phyloP scores from a whole-genome alignment of 331 rosid genomes.

The Rosa hybrid region DNA sequence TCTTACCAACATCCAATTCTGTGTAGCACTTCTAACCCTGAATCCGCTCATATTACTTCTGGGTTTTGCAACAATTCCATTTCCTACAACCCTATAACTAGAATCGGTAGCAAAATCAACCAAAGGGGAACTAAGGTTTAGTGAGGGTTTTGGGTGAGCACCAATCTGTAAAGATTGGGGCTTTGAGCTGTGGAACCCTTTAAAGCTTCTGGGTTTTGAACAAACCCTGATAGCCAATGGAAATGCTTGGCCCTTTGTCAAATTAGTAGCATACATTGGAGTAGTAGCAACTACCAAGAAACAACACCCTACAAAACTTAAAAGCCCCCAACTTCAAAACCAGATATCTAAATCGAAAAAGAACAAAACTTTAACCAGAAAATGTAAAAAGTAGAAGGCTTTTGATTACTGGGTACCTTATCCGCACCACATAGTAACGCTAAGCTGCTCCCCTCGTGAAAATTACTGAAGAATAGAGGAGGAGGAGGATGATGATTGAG shows the following conservation, averaged over 20 bases:
- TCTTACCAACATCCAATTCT: constrained; percentile 24
- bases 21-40: constrained; percentile 36
- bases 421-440: not conserved
- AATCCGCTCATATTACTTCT: constrained; percentile 21
- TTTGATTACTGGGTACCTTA: constrained; percentile 4
- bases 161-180: constrained; percentile 39
- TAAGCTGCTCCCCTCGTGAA: not conserved
- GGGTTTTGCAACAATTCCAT: constrained; percentile 23
- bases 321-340: not conserved
- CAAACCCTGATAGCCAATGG: constrained; percentile 57
- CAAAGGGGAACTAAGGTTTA: constrained; percentile 30
- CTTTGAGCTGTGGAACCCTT: constrained; percentile 36
- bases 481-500: not conserved
- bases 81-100: constrained; percentile 18
- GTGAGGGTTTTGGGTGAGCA: constrained; percentile 37
- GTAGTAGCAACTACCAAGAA: not conserved
- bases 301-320: not conserved
- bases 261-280: constrained; percentile 48
- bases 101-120: constrained; percentile 12
- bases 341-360: not conserved
- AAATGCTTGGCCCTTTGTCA: constrained; percentile 59
- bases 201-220: constrained; percentile 52
- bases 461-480: not conserved
- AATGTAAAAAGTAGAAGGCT: not conserved
- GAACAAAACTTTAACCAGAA: not conserved